Conservation (phyloP, 345 rosid genomes). For the Eucalyptus guilfoylei region DNA sequence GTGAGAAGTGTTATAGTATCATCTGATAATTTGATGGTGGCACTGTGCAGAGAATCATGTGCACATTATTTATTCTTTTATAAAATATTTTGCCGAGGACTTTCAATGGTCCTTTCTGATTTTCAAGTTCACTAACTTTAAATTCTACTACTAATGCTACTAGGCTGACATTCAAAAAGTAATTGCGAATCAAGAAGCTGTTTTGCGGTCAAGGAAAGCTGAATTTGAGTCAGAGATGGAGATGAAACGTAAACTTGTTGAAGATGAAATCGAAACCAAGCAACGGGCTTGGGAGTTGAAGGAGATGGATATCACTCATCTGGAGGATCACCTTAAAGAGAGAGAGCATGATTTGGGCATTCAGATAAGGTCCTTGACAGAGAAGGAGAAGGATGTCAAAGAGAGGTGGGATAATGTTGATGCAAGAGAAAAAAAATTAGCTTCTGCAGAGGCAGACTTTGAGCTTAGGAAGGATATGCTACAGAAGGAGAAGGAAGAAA, state of each 20-base stretch:
- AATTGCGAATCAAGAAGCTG: constrained; percentile 46
- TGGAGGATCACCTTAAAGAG: constrained; percentile 56
- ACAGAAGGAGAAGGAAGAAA: constrained; percentile 52
- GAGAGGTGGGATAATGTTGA: constrained; percentile 42
- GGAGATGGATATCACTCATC: constrained; percentile 66
- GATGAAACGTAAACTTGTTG: constrained; percentile 45
- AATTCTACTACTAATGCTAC: neutral
- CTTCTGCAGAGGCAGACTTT: constrained; percentile 35
- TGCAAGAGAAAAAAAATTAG: constrained; percentile 46
- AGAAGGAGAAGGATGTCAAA: constrained; percentile 59
- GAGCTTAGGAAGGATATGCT: constrained; percentile 25
- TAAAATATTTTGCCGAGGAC: neutral
- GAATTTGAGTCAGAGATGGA: constrained; percentile 79
- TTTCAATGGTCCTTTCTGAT: neutral
- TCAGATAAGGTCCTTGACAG: constrained; percentile 39
- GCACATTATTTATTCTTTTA: neutral
- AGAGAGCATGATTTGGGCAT: constrained; percentile 79
- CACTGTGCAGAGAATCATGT: neutral
- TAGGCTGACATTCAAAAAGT: constrained; percentile 63
- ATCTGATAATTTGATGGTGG: neutral
- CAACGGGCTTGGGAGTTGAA: constrained; percentile 88
- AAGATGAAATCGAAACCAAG: constrained; percentile 77
- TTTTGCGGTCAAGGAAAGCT: constrained; percentile 43
- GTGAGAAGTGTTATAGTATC: neutral
- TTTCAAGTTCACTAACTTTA: neutral